Evolutionary conservation across 306 rosid genomes (phyloP).

Genomic region (Gillenia trifoliata): DNA sequence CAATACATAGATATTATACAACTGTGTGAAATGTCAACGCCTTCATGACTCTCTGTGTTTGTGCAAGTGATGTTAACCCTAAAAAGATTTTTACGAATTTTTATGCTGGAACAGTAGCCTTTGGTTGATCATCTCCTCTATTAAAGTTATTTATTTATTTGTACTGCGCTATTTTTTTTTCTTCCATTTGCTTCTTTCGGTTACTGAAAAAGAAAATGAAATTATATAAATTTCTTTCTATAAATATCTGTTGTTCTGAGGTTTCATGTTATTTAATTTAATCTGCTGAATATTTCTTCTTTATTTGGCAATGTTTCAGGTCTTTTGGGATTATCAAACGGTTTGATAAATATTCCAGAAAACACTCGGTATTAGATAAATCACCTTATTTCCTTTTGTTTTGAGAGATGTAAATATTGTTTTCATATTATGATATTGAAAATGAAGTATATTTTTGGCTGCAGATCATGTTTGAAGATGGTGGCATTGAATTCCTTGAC

Average conservation of each 20-base stretch:
- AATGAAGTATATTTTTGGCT: constrained; percentile 3
- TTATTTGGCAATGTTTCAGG: constrained; percentile 35
- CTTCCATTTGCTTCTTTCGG: background rate
- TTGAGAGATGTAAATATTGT: background rate
- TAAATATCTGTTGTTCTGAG: background rate
- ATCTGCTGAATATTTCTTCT: constrained; percentile 4
- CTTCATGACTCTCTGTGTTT: background rate
- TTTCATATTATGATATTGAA: background rate
- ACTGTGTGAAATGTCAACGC: background rate
- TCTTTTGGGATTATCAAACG: constrained; percentile 65
- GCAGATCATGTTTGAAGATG: constrained; percentile 86
- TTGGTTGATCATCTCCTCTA: background rate
- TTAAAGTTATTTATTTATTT: background rate
- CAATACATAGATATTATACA: background rate
- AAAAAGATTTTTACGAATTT: background rate
- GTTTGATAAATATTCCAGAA: constrained; percentile 58
- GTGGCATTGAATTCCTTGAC: constrained; percentile 51
- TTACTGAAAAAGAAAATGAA: too few species aligned
- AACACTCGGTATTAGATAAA: constrained; percentile 51
- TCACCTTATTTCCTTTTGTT: background rate
- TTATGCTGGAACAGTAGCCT: background rate
- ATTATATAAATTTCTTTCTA: background rate
- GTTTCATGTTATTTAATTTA: background rate
- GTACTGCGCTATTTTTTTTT: background rate
- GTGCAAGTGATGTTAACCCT: background rate